Base-by-base conservation (phyloP, 441 rosid species). In the Breynia disticha region DNA sequence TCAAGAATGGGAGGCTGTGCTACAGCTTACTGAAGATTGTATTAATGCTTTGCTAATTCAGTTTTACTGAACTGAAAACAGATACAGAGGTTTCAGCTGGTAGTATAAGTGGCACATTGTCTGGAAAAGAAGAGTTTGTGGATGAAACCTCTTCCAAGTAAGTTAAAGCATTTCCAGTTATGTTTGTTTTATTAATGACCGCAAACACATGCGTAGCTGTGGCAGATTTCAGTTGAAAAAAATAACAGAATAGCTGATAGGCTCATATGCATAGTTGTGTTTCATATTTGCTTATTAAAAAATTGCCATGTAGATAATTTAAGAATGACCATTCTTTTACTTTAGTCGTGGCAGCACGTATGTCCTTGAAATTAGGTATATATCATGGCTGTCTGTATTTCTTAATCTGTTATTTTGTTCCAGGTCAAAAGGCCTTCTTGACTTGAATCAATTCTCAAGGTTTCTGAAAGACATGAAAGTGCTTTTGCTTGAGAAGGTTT, bases 401-500 rank as follows among this genome's bases (percentile, higher is more conserved):
- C 43, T 63, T 48, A 37, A 47, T 21, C 15, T 41, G 13, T 5
- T 41, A 41, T 41, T 21, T 47, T 53, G 15, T 63, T 57, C 58
- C 79, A 85, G 89, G 72, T 65, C 68, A 52, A 69, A 57, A 20
- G 54, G 54, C 50, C 58, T 64, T 50, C 60, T 62, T 21, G 52
- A 19, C 54, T 35, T 50, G 59, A 65, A 79, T 64, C 86, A 83
- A 52, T 62, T 79, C 54, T 75, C 84, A 52, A 70, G 75, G 62
- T 84, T 88, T 53, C 11, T 76, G 44, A 68, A 72, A 66, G 98
- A 93, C 60, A 46, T 84, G 76, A 79, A 72, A 77, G 60, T 57
- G 59, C 95, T 88, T 60, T 72, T 88, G 81, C 60, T 32, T 9
- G 83, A 82, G 22, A 84, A 76, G 77, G 83, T 86, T 57, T 93